Percentiles rank a stretch among this genome's conserved stretches.
These are phyloP conservation scores for Cladorrhinum sp. DNA, from an alignment of 2,329 filamentous ascomycete species.

Conservation along the genomic window DNA sequence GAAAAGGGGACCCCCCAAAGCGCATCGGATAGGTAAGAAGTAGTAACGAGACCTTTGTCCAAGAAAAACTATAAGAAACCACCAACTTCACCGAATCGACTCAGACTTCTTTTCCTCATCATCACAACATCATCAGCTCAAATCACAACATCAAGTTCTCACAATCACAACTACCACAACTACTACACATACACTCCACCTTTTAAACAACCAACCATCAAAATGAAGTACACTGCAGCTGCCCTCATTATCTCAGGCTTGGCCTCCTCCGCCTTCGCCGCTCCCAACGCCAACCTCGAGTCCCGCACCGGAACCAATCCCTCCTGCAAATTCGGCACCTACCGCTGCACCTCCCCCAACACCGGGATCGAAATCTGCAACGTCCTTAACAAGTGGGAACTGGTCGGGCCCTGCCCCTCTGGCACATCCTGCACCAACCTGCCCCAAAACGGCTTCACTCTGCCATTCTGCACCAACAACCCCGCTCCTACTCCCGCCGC, in stretches of 20 bases:
- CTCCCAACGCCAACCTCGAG: conserved; percentile 10
- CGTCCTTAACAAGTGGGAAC: conserved; percentile 24
- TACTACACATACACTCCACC: background rate
- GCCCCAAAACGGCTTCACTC: conserved; percentile 25
- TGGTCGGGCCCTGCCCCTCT: conserved; percentile 29
- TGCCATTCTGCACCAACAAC: conserved; percentile 28
- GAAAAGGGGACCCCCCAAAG: too few relatives aligned
- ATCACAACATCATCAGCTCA: background rate
- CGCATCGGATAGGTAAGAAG: background rate
- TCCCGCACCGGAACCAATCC: conserved; percentile 7
- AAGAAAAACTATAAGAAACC: background rate
- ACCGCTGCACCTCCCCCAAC: conserved; percentile 26
- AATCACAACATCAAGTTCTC: background rate
- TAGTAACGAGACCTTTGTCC: background rate
- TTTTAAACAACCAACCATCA: conserved; percentile 1
- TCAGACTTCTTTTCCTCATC: background rate
- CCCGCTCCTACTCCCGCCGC: background rate
- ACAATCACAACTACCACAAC: background rate
- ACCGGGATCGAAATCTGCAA: conserved; percentile 30
- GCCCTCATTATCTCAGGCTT: conserved; percentile 13
- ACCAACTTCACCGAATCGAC: background rate
- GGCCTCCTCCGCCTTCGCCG: conserved; percentile 14
- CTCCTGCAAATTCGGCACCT: conserved; percentile 29
- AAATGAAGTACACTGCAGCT: conserved; percentile 20
- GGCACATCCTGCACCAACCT: conserved; percentile 27